Base-by-base conservation (phyloP, 1,284 basidiomycete species). In the Peniophora sp. region DNA sequence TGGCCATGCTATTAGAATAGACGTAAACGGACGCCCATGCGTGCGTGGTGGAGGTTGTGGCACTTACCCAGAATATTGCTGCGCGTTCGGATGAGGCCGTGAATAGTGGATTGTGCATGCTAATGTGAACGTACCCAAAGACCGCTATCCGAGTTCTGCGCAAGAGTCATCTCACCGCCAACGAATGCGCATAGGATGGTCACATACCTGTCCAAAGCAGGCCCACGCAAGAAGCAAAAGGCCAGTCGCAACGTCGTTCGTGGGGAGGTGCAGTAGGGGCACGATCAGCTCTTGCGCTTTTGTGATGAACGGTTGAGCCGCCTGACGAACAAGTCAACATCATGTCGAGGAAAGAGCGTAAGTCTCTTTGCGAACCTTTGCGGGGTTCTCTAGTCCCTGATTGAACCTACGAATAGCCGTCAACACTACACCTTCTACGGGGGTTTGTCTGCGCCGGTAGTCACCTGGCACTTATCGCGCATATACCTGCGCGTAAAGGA, bases 281-380 rank as follows among this genome's bases (percentile, higher is more conserved):
- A 68, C 61, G 24, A 70, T 59, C 3, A 72, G 58, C 47, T 70
- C 66, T 52, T 71, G 67, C 0, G 70, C 70, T 55, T 69, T 70
- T n/a, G 69, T 66, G 44, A 71, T 65, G 52, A 70, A 72, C 0
- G 70, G 67, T 1, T 66, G 64, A 34, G 63, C 62, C 10, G 66
- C 66, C 52, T 65, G 20, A 11, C 11, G n/a, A 6, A 32, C 9
- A 15, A n/a, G 9, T 41, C 15, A 9, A 8, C 9, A 10, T 2
- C 39, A 41, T 41, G n/a, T n/a, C 1, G 39, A 10, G n/a, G 15
- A 41, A 8, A 51, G n/a, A 51, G 12, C 24, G 12, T 23, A 17
- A 34, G 27, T 5, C 6, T 32, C 12, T 32, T 6, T 32, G 27
- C 12, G 12, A 15, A 48, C 47, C 34, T 48, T 48, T 12, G 35